Base-by-base conservation (phyloP, 129 eudicot species). In the Tanacetum coccineum region DNA sequence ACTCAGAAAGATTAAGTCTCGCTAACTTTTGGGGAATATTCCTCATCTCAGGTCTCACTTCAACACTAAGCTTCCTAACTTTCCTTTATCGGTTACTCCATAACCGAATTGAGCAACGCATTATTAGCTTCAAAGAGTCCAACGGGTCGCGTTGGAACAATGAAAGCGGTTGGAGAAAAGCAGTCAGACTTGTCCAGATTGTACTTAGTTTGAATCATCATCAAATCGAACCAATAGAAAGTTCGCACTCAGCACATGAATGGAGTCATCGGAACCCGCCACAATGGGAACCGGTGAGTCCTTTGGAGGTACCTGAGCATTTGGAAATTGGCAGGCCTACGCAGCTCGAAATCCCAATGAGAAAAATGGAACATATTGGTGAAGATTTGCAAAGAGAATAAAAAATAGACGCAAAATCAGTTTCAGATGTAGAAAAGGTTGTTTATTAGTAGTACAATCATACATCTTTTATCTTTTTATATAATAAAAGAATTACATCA, bases 1-100 rank as follows among this genome's bases (percentile, higher is more conserved):
- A 76, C n/a, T 70, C 83, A 0, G 81, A 71, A 22, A 80, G 78
- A 22, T 69, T 85, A 19, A 67, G 53, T 21, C 66, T 82, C 8
- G 75, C 67, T 45, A 82, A 78, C 67, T 85, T 85, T 74, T 82
- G 87, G 91, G 87, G 85, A 19, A 66, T 85, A 67, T 85, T 62
- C 53, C 71, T 77, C 12, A 67, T 85, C 51, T 85, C 85, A 1
- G 78, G 70, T 19, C 49, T 55, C 69, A 60, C 81, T 42, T 79
- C 91, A 42, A 79, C 87, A 0, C 8, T 74, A n/a, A 74, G 81
- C 68, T 62, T 81, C 3, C 69, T 84, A 7, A 52, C 71, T 48
- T 84, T 81, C 68, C 67, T 81, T 6, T 61, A 59, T 42, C 79
- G 81, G 44, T 51, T 71, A 52, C 75, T 76, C 40, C 75, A 68